Evolutionary conservation across 805 yeast genomes (phyloP).

Genomic region (Tetrapisispora iriomotensis): DNA sequence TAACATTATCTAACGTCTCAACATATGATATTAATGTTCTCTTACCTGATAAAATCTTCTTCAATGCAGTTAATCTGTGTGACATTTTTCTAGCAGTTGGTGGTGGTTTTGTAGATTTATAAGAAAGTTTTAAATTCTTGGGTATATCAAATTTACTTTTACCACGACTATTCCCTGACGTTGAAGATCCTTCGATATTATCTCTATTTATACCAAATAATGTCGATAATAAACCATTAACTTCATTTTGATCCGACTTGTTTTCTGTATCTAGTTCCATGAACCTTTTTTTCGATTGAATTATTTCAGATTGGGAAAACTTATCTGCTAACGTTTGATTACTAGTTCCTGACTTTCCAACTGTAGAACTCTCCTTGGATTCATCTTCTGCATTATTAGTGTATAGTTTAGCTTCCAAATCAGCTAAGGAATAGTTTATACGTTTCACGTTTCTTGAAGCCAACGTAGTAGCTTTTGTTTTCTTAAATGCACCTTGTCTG

Average conservation of each 20-base stretch:
- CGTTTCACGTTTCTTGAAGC: slow-evolving; percentile 24
- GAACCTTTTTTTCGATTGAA: slow-evolving; percentile 25
- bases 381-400: slow-evolving; percentile 9
- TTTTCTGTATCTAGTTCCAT: slow-evolving; percentile 30
- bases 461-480: slow-evolving; percentile 8
- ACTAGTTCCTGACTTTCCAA: not conserved
- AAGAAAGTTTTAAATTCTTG: slow-evolving; percentile 20
- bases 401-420: slow-evolving; percentile 25
- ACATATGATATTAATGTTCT: slow-evolving; percentile 25
- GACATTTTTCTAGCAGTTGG: slow-evolving; percentile 24
- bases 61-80: slow-evolving; percentile 24
- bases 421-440: slow-evolving; percentile 29
- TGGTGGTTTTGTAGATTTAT: slow-evolving; percentile 29
- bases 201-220: slow-evolving; percentile 26
- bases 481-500: slow-evolving; percentile 13
- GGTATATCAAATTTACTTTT: slow-evolving; percentile 25
- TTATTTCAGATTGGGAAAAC: slow-evolving; percentile 22
- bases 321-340: slow-evolving; percentile 11
- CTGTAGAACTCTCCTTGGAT: slow-evolving; percentile 1
- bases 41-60: slow-evolving; percentile 23
- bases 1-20: slow-evolving; percentile 25
- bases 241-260: slow-evolving; percentile 18
- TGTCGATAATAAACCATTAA: slow-evolving; percentile 24
- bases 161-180: not conserved
- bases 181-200: slow-evolving; percentile 16